A percentile compares a stretch with the other conserved stretches of the same genome.
These are phyloP conservation scores for Penicillium roqueforti DNA, from an alignment of 495 filamentous ascomycete genomes.

Conservation along the genomic window DNA sequence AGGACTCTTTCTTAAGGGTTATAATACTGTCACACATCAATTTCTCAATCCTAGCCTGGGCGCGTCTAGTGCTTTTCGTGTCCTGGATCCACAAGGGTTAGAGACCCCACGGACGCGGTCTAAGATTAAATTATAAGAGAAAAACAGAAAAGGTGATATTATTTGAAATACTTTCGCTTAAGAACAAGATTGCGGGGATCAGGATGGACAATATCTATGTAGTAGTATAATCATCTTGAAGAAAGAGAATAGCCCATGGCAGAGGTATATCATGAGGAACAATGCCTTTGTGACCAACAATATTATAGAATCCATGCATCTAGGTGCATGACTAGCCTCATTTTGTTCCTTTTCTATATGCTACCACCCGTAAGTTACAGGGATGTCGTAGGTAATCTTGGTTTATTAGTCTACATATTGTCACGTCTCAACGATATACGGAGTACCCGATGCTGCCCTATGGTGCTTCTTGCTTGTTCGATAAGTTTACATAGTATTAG, in stretches of 20 bases:
- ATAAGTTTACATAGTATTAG: no score
- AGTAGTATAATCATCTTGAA: neutral
- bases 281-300: neutral
- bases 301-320: neutral
- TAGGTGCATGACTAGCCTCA: neutral
- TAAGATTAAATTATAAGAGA: neutral
- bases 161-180: neutral
- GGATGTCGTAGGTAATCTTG: neutral
- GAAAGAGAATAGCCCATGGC: neutral
- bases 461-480: no score
- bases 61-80: conserved; percentile 4
- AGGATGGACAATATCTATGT: neutral
- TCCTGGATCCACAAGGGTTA: conserved; percentile 3
- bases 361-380: neutral
- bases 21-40: neutral
- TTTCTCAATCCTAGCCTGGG: conserved; percentile 1
- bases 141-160: neutral
- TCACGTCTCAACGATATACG: no score
- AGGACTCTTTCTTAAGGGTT: neutral
- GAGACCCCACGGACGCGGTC: conserved; percentile 1
- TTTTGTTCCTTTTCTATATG: neutral
- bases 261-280: neutral
- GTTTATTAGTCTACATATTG: no score
- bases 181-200: neutral
- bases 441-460: no score